Base-by-base conservation (phyloP, 352 stramenopile species). In the Phytophthora boehmeriae region DNA sequence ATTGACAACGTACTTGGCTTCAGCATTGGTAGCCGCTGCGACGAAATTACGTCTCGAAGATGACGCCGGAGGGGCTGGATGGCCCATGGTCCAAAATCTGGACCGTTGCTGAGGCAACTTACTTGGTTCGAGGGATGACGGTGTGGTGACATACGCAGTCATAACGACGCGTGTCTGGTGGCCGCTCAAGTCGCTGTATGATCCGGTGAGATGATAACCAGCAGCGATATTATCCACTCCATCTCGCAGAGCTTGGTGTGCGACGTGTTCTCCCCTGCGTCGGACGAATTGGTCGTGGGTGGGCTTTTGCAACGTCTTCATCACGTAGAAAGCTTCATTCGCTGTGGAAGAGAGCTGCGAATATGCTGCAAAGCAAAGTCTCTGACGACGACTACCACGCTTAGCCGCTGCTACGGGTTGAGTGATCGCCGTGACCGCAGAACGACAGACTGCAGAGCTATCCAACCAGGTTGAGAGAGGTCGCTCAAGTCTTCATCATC, bases 281-380 rank as follows among this genome's bases (percentile, higher is more conserved):
- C 44, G 28, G 8, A 57, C 63, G 43, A 77, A 63, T 3, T 66
- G 59, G 34, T 73, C 60, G 61, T 89, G 83, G 8, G 83, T 66
- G 25, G 70, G 51, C 17, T 69, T 75, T 0, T 79, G 75, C 14
- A 92, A 65, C 13, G 83, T 89, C 54, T 80, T 85, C 72, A 89
- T 76, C 16, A 86, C 73, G 61, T 89, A 83, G 34, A 88, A 80
- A 2, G 83, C 80, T 17, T 88, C 75, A 44, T 86, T 78, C 1
- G 52, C 59, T 1, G 58, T 51, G 14, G 71, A 44, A 10, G 62
- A 73, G 17, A 64, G 45, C 39, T 88, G 78, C 42, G 80, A 83
- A 39, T 86, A 88, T 20, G 63, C 79, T 6, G 78, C 66, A 44
- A 88, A 87, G 63, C 77, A 88, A 13, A 92, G 77, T 51, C 75